Evolutionary conservation across 345 rosid genomes (phyloP).

Genomic region (Euphorbia lathyris): DNA sequence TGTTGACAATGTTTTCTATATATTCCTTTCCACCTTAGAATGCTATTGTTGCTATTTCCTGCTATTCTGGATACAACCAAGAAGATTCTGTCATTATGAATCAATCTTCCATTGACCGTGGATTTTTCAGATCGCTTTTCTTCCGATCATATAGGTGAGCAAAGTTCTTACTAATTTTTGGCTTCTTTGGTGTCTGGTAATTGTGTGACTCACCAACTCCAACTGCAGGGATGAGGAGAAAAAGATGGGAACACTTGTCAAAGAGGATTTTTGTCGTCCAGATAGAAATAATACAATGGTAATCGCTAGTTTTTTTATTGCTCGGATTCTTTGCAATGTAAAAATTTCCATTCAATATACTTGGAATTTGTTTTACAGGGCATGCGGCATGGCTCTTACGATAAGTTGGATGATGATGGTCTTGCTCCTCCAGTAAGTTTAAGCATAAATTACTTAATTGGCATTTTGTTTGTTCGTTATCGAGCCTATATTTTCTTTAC

Average conservation of each 20-base stretch:
- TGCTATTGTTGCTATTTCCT: constrained; percentile 94
- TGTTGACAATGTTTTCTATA: constrained; percentile 4
- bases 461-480: not conserved
- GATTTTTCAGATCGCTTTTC: constrained; percentile 90
- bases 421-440: constrained; percentile 92
- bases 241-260: constrained; percentile 97
- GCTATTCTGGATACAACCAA: constrained; percentile 98
- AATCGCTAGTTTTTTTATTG: not conserved
- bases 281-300: constrained; percentile 92
- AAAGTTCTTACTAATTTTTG: not conserved
- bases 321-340: constrained; percentile 3
- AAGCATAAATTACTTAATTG: not conserved
- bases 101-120: constrained; percentile 94
- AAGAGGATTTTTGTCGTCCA: constrained; percentile 96
- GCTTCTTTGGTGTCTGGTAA: not conserved
- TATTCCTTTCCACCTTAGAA: constrained; percentile 44
- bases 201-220: constrained; percentile 3
- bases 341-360: constrained; percentile 16
- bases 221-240: constrained; percentile 87
- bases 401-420: constrained; percentile 96
- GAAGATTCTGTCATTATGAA: constrained; percentile 99
- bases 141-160: constrained; percentile 86
- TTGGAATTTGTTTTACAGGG: constrained; percentile 49
- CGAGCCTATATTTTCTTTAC: not conserved
- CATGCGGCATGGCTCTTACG: constrained; percentile 98